Percentiles rank a stretch among this genome's conserved stretches.
phyloP scores from a whole-genome alignment of 129 eudicot genomes.

The Chrysanthemum lavandulifolium region DNA sequence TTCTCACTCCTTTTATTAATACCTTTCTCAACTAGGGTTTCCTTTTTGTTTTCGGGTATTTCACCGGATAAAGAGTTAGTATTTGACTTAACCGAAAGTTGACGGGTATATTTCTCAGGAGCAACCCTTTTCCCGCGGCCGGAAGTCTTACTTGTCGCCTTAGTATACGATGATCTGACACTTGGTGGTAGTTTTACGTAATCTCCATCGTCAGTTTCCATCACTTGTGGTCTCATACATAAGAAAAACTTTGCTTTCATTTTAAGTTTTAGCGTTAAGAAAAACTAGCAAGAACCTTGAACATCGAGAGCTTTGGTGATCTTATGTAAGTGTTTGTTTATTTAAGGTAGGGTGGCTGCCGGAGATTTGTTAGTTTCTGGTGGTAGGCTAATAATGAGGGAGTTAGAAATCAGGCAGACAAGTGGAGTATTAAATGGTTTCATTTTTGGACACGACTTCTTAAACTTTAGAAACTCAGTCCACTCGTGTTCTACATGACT shows the following conservation, averaged over 20 bases:
- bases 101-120: constrained; percentile 19
- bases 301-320: neutral
- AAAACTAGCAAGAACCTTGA: too few relatives aligned
- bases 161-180: constrained; percentile 15
- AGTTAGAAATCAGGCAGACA: neutral
- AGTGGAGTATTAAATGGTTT: constrained; percentile 30
- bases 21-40: constrained; percentile 8
- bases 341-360: constrained; percentile 8
- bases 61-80: constrained; percentile 10
- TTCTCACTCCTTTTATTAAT: neutral
- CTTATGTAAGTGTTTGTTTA: constrained; percentile 6
- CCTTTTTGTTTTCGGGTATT: constrained; percentile 15
- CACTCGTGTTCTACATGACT: constrained; percentile 29
- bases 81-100: constrained; percentile 21
- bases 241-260: constrained; percentile 44
- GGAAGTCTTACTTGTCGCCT: constrained; percentile 20
- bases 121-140: constrained; percentile 28
- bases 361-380: constrained; percentile 22
- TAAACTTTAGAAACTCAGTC: constrained; percentile 41
- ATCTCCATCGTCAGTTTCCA: constrained; percentile 19
- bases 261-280: neutral
- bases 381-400: constrained; percentile 18
- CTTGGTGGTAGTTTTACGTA: constrained; percentile 26
- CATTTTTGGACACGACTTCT: constrained; percentile 25
- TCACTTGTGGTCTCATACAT: constrained; percentile 41